Conservation (phyloP, 78 protist species). For the Capsaspora owczarzaki region DNA sequence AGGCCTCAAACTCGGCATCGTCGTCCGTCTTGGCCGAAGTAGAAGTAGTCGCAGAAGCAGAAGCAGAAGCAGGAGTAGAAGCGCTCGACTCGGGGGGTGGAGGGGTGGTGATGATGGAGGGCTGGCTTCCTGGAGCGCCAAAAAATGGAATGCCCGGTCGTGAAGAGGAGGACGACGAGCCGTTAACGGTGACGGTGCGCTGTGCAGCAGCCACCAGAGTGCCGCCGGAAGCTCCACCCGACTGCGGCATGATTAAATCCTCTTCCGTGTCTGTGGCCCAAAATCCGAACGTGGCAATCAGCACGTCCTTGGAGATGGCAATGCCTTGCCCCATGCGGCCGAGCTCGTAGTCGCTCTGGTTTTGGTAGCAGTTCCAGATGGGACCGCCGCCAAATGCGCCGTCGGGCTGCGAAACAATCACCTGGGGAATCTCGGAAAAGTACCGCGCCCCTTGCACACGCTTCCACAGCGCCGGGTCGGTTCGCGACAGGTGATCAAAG, state of each 20-base stretch:
- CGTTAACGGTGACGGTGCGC: too few relatives aligned
- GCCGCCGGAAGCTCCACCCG: background rate
- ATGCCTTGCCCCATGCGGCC: conserved; percentile 6
- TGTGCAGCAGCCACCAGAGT: background rate
- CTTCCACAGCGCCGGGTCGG: background rate
- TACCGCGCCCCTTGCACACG: background rate
- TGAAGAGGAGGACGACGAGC: too few relatives aligned
- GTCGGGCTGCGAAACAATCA: background rate
- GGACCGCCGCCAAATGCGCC: background rate
- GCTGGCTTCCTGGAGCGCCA: too few relatives aligned
- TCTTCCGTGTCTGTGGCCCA: background rate
- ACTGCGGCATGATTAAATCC: background rate
- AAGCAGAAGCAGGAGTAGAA: too few relatives aligned
- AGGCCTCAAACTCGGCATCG: too few relatives aligned
- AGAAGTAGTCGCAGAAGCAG: too few relatives aligned
- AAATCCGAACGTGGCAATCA: background rate
- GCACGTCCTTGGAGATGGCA: background rate
- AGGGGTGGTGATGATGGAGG: too few relatives aligned
- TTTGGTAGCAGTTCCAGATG: background rate
- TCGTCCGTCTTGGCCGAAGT: too few relatives aligned
- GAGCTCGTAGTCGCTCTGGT: background rate
- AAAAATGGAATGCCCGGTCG: too few relatives aligned
- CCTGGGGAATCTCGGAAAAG: background rate
- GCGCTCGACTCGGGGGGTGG: too few relatives aligned
- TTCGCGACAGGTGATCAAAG: background rate